A percentile compares a stretch with the other conserved stretches of the same genome.
Conservation (phyloP, 140 eudicot genomes). For the Anethum foeniculum region DNA sequence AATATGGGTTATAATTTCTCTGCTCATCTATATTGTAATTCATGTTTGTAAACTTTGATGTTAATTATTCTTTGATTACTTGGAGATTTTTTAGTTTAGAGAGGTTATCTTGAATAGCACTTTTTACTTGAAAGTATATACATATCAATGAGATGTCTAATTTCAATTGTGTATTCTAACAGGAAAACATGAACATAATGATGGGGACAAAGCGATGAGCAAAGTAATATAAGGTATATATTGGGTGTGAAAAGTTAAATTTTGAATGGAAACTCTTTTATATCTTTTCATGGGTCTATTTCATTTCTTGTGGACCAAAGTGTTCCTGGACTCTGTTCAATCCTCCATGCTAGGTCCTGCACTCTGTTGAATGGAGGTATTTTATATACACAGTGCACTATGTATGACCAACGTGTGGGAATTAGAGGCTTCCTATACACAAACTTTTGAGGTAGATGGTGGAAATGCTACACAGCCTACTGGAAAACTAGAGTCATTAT, state of each 20-base stretch:
- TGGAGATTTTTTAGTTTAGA: background rate
- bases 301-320: background rate
- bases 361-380: too few relatives aligned
- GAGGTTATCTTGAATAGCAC: background rate
- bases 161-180: background rate
- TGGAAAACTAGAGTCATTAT: too few relatives aligned
- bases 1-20: constrained; percentile 12
- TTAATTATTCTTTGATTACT: background rate
- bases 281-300: background rate
- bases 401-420: too few relatives aligned
- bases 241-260: constrained; percentile 6
- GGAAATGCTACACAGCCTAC: too few relatives aligned
- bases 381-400: too few relatives aligned
- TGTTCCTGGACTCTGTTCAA: background rate
- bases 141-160: background rate
- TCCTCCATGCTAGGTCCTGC: background rate
- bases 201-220: background rate
- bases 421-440: too few relatives aligned
- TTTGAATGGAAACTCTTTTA: background rate
- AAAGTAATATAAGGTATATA: background rate
- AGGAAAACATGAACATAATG: background rate
- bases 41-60: background rate
- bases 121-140: too few relatives aligned
- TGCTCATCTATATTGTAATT: background rate
- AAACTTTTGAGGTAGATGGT: too few relatives aligned